phyloP scores from a whole-genome alignment of 495 filamentous ascomycete genomes.

The Thermochaetoides thermophila region DNA sequence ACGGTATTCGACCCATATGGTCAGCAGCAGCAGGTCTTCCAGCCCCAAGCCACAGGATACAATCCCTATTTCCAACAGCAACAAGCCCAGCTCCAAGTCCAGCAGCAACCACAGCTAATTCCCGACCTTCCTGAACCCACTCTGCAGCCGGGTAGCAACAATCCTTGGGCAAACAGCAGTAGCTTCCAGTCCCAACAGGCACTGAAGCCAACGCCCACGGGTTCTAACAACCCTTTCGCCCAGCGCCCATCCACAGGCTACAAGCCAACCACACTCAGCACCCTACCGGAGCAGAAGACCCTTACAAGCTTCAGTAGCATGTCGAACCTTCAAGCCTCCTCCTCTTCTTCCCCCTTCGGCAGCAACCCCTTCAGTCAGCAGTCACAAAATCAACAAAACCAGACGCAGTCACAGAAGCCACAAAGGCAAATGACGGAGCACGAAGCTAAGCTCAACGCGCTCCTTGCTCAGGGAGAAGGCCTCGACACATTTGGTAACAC shows the following conservation, averaged over 20 bases:
- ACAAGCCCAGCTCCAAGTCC: conserved; percentile 30
- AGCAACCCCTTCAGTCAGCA: conserved; percentile 8
- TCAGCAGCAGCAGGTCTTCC: conserved; percentile 37
- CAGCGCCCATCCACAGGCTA: conserved; percentile 25
- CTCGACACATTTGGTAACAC: conserved; percentile 96
- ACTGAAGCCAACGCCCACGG: conserved; percentile 58
- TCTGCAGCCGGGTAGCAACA: conserved; percentile 64
- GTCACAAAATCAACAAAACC: conserved; percentile 24
- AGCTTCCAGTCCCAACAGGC: conserved; percentile 25
- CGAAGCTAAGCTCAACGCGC: conserved; percentile 75
- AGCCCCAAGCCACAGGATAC: conserved; percentile 63
- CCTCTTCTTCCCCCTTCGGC: conserved; percentile 15
- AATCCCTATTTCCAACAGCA: conserved; percentile 55
- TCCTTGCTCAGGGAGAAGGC: conserved; percentile 75
- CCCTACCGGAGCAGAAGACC: conserved; percentile 55
- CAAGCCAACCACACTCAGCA: conserved; percentile 44
- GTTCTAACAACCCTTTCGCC: conserved; percentile 95
- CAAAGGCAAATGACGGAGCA: conserved; percentile 54
- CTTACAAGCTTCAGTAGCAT: conserved; percentile 17
- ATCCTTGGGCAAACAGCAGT: conserved; percentile 54
- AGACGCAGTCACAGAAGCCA: conserved; percentile 27
- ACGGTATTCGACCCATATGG: conserved; percentile 36
- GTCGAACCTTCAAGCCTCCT: conserved; percentile 20
- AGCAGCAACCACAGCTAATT: conserved; percentile 33
- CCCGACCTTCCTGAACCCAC: conserved; percentile 35